Conservation (phyloP, 2,329 filamentous ascomycete species). For the Microdochium paspali region DNA sequence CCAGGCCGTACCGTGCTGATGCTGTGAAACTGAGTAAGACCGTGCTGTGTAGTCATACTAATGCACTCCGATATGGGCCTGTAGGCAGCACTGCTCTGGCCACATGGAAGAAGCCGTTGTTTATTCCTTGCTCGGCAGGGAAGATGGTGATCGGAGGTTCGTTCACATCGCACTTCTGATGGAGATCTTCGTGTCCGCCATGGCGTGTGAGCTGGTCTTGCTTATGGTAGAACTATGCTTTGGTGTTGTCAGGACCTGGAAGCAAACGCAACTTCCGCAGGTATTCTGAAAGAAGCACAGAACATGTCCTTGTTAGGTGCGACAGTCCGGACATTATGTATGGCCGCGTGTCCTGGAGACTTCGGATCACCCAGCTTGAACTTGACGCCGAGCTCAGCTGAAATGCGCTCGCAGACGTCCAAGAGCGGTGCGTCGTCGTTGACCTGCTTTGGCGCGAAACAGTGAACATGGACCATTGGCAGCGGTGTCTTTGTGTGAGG, state of each 20-base stretch:
- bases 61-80: too few species aligned
- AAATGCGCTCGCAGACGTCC: constrained; percentile 60
- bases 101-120: too few species aligned
- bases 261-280: constrained; percentile 72
- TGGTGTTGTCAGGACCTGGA: constrained; percentile 5
- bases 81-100: too few species aligned
- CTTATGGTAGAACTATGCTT: too few species aligned
- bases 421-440: constrained; percentile 58
- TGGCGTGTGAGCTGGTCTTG: too few species aligned
- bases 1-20: too few species aligned
- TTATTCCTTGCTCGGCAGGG: too few species aligned
- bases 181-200: too few species aligned
- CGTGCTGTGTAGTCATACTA: too few species aligned
- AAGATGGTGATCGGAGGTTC: too few species aligned
- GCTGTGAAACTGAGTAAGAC: too few species aligned
- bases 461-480: constrained; percentile 88
- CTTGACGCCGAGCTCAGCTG: constrained; percentile 46
- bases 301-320: constrained; percentile 95
- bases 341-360: constrained; percentile 37
- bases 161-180: too few species aligned
- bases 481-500: constrained; percentile 51
- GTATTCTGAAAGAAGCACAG: constrained; percentile 85
- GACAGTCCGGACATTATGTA: constrained; percentile 73
- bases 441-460: constrained; percentile 70
- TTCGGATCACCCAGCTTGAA: constrained; percentile 45